Evolutionary conservation across 441 rosid genomes (phyloP).

Genomic region (Erodium texanum): DNA sequence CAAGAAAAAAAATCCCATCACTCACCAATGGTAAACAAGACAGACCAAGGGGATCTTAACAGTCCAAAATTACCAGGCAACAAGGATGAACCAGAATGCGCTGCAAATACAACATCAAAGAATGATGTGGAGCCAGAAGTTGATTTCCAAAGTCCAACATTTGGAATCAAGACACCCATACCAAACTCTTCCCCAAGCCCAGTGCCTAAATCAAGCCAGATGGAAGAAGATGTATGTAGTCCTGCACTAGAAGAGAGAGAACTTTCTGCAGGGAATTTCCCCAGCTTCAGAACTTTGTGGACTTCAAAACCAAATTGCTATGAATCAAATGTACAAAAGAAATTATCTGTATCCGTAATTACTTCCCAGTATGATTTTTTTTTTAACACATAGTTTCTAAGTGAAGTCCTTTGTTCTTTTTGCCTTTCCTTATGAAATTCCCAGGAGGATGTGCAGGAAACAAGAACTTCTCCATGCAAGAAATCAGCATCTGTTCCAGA

Average conservation of each 20-base stretch:
- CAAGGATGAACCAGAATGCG: constrained; percentile 30
- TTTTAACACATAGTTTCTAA: constrained; percentile 4
- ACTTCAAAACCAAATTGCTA: constrained; percentile 30
- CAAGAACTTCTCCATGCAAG: constrained; percentile 28
- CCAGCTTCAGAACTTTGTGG: constrained; percentile 42
- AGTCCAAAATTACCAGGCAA: constrained; percentile 26
- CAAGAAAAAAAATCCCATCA: constrained; percentile 25
- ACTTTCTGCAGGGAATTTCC: constrained; percentile 26
- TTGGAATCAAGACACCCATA: constrained; percentile 37
- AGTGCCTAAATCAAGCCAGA: constrained; percentile 34
- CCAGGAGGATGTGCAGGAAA: constrained; percentile 44
- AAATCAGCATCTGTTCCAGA: constrained; percentile 25
- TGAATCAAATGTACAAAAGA: constrained; percentile 29
- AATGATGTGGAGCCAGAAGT: constrained; percentile 29
- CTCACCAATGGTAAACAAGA: constrained; percentile 20
- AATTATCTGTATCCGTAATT: constrained; percentile 45
- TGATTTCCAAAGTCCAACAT: constrained; percentile 55
- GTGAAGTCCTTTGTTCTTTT: constrained; percentile 21
- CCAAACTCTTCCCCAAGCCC: constrained; percentile 35
- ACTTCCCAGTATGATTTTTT: constrained; percentile 13
- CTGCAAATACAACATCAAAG: constrained; percentile 24
- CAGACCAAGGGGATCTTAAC: constrained; percentile 20
- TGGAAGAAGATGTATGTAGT: constrained; percentile 27
- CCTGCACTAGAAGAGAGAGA: constrained; percentile 31
- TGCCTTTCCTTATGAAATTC: constrained; percentile 38